Base-by-base conservation (phyloP, 1,284 basidiomycete species). In the Bjerkandera adusta region DNA sequence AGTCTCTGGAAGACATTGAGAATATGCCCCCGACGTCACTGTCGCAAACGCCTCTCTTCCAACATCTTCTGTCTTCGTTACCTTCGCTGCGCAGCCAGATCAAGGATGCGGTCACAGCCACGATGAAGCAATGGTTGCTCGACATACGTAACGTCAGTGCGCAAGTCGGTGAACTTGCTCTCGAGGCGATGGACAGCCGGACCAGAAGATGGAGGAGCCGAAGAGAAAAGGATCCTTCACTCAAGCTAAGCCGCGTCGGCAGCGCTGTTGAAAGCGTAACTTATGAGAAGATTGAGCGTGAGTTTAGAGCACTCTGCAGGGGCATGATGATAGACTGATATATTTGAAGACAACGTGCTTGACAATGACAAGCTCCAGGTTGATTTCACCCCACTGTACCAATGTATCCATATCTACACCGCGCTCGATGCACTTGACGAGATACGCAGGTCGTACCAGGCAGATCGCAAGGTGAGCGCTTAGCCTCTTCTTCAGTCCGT, bases 361-460 rank as follows among this genome's bases (percentile, higher is more conserved):
- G 85, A 98, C 54, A 97, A 96, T 59, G 91, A 96, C 41, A 79
- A 85, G 47, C 77, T 97, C 29, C 73, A 77, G 42, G 89, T 99
- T 40, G 93, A 98, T 67, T 99, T 99, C 71, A 88, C 87, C 57
- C 95, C 97, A 5, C 68, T 99, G 12, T 97, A 95, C 60, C 92
- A 98, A 68, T 97, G 92, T 62, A 96, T 99, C 40, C 96, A 97
- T 60, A 99, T 98, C 53, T 95, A 99, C 67, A 87, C 92, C 48
- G 85, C 93, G 3, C 74, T 99, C 12, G 92, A 96, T 61, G 84
- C 86, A 12, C 77, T 95, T 16, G 85, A 92, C 43, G 93, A 97
- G 57, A 76, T 99, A 13, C 92, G 94, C 52, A 79, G 79, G 39
- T 95, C 86, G 37, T 99, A 98, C 62, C 95, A 99, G 67, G 91